These are phyloP conservation scores for Hypoxylon fragiforme DNA, from an alignment of 495 filamentous ascomycete genomes.

Conservation along the genomic window DNA sequence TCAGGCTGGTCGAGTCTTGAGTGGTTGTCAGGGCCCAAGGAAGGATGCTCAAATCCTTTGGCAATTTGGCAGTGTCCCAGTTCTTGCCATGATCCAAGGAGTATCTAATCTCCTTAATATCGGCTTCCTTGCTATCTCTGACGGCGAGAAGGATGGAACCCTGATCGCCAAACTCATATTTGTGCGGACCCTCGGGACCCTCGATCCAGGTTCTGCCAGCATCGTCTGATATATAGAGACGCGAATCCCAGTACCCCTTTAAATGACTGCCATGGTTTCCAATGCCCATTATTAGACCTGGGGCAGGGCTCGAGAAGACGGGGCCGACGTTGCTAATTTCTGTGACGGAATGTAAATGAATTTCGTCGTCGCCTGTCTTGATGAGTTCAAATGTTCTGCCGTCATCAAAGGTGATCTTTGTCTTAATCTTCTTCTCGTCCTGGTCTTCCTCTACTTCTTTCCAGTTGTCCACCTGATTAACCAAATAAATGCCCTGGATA, in stretches of 20 bases:
- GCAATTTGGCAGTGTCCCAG: conserved; percentile 70
- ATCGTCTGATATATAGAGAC: conserved; percentile 87
- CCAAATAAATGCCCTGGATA: conserved; percentile 88
- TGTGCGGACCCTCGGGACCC: conserved; percentile 79
- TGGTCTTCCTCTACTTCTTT: conserved; percentile 63
- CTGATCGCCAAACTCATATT: conserved; percentile 92
- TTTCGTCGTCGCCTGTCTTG: conserved; percentile 58
- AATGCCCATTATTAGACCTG: conserved; percentile 88
- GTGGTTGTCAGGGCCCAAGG: conserved; percentile 79
- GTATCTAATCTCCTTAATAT: conserved; percentile 62
- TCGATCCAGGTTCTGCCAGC: conserved; percentile 81
- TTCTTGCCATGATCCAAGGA: conserved; percentile 85
- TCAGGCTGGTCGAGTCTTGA: conserved; percentile 85
- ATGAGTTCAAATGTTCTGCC: conserved; percentile 70
- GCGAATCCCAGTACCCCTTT: conserved; percentile 60
- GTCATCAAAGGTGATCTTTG: conserved; percentile 91
- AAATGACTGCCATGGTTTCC: conserved; percentile 83
- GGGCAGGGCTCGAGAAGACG: conserved; percentile 92
- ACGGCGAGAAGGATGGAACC: conserved; percentile 86
- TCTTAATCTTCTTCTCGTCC: conserved; percentile 66
- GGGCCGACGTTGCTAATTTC: conserved; percentile 74
- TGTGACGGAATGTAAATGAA: conserved; percentile 92
- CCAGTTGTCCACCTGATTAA: conserved; percentile 88
- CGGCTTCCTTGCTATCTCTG: conserved; percentile 66
- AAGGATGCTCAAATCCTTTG: conserved; percentile 61